These are phyloP conservation scores for Acanthamoeba healyi DNA, from an alignment of 208 protist genomes.

Conservation along the genomic window DNA sequence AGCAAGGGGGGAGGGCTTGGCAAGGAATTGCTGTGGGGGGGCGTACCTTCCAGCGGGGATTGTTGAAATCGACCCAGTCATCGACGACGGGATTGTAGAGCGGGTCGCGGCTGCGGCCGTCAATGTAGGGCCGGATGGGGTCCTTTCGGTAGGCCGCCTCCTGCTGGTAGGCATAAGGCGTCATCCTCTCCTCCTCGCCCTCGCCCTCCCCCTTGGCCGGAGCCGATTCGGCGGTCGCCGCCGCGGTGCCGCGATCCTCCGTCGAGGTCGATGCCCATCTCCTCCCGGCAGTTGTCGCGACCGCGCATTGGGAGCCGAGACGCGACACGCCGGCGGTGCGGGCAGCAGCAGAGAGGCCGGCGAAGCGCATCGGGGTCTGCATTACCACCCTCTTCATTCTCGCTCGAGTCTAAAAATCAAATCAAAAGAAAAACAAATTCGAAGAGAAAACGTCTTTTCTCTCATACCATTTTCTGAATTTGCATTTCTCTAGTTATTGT, in stretches of 20 bases:
- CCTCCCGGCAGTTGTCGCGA: too few species aligned
- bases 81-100: constrained; percentile 58
- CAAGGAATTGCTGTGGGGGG: too few species aligned
- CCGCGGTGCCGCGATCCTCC: too few species aligned
- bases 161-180: constrained; percentile 10
- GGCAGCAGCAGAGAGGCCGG: not conserved
- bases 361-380: not conserved
- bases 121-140: constrained; percentile 23
- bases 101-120: not conserved
- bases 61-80: constrained; percentile 64
- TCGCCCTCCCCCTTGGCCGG: constrained; percentile 2
- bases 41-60: constrained; percentile 58
- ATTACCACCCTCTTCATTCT: not conserved
- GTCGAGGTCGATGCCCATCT: not conserved
- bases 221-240: not conserved
- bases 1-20: too few species aligned
- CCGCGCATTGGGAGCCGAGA: too few species aligned
- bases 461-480: too few species aligned
- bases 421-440: not conserved
- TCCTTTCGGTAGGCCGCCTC: constrained; percentile 8
- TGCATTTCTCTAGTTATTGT: too few species aligned
- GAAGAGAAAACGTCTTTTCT: too few species aligned
- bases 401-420: not conserved
- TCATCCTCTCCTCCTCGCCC: not conserved
- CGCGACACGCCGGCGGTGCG: too few species aligned